These are phyloP conservation scores for Taphrina pruni DNA, from an alignment of 1,139 yeast species.

Conservation along the genomic window DNA sequence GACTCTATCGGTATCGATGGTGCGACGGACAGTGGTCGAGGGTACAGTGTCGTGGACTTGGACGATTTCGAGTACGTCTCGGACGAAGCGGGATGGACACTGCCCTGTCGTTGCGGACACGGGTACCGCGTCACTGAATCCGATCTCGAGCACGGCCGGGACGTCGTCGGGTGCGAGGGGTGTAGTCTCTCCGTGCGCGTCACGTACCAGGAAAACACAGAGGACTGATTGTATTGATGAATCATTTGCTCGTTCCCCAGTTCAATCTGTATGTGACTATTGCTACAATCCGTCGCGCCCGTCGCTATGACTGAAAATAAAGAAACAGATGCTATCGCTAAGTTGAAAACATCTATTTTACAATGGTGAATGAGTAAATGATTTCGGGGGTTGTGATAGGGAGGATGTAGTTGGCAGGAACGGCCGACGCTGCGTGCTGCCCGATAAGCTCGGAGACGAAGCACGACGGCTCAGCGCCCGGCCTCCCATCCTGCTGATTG, in stretches of 20 bases:
- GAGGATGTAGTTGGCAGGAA: slow-evolving; percentile 4
- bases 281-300: neutral
- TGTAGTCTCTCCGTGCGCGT: slow-evolving; percentile 42
- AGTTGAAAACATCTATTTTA: no score
- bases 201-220: slow-evolving; percentile 37
- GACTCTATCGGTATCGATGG: neutral
- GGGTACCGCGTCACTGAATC: slow-evolving; percentile 40
- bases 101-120: slow-evolving; percentile 41
- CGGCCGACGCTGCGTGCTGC: slow-evolving; percentile 8
- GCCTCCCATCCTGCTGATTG: slow-evolving; percentile 17
- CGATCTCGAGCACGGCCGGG: slow-evolving; percentile 40
- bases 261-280: neutral
- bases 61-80: slow-evolving; percentile 36
- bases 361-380: neutral
- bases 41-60: slow-evolving; percentile 39
- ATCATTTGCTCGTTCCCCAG: no score
- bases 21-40: neutral
- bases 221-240: slow-evolving; percentile 1
- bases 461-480: slow-evolving; percentile 21
- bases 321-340: neutral
- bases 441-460: slow-evolving; percentile 7
- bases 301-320: neutral
- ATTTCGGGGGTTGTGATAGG: neutral
- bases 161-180: slow-evolving; percentile 41
- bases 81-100: slow-evolving; percentile 6